phyloP scores from a whole-genome alignment of 176 grass and related monocot species.

The Musa acuminata region DNA sequence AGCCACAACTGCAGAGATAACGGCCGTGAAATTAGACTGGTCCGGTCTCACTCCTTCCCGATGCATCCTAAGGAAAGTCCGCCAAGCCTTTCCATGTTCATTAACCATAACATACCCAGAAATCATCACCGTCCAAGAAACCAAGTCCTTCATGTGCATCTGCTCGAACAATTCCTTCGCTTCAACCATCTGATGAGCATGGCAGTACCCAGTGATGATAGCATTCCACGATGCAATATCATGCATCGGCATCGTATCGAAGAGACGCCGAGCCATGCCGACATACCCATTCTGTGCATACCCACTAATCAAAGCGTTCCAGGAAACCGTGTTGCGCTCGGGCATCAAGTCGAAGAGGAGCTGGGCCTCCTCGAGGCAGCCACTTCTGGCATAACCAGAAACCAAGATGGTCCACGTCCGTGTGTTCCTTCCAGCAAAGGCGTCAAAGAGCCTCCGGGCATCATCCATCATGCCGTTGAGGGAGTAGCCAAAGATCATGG shows the following conservation, averaged over 20 bases:
- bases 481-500: constrained; percentile 25
- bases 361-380: constrained; percentile 11
- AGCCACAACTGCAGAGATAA: constrained; percentile 34
- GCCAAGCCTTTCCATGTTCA: constrained; percentile 39
- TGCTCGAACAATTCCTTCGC: constrained; percentile 32
- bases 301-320: constrained; percentile 55
- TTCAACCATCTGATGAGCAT: constrained; percentile 34
- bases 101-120: constrained; percentile 55
- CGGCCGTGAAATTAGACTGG: constrained; percentile 36
- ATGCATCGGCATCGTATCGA: constrained; percentile 41
- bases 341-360: constrained; percentile 26
- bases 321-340: constrained; percentile 34
- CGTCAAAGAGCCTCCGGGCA: constrained; percentile 14
- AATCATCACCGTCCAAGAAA: constrained; percentile 60
- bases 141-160: constrained; percentile 37
- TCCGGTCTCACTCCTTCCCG: constrained; percentile 33
- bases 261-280: constrained; percentile 32
- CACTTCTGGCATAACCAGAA: constrained; percentile 12
- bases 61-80: constrained; percentile 39
- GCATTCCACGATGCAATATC: constrained; percentile 54
- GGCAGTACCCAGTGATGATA: constrained; percentile 63
- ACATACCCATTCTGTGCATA: constrained; percentile 45
- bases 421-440: constrained; percentile 15
- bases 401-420: constrained; percentile 25
- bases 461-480: constrained; percentile 24